Evolutionary conservation across 78 protist genomes (phyloP).

Genomic region (Diacronema lutheri): DNA sequence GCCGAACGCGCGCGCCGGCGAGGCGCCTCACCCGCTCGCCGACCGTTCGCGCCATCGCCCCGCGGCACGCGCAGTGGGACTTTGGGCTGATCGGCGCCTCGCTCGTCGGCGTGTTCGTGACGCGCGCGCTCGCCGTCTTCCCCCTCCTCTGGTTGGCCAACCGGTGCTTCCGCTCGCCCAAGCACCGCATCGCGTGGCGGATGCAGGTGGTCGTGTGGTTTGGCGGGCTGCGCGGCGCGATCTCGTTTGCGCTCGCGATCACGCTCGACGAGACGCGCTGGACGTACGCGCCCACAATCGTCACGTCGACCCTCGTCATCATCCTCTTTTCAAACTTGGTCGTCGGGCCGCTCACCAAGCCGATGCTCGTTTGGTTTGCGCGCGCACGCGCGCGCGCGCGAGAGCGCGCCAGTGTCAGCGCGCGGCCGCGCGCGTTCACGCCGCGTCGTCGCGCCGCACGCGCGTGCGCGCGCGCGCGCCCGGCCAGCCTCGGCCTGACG

Average conservation of each 20-base stretch:
- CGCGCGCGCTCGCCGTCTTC: neutral
- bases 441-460: too few relatives aligned
- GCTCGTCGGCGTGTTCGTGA: neutral
- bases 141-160: neutral
- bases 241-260: conserved; percentile 12
- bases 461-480: too few relatives aligned
- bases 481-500: too few relatives aligned
- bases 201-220: neutral
- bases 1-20: too few relatives aligned
- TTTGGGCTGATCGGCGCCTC: neutral
- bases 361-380: neutral
- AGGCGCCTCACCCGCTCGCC: too few relatives aligned
- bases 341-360: neutral
- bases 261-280: neutral
- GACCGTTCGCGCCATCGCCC: too few relatives aligned
- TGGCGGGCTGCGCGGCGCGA: neutral
- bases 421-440: too few relatives aligned
- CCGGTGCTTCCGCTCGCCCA: neutral
- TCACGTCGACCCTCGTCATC: neutral
- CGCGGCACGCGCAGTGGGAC: too few relatives aligned
- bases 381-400: too few relatives aligned
- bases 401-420: too few relatives aligned
- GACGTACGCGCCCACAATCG: neutral
- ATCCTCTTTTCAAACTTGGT: neutral
- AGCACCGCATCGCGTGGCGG: neutral